Percentiles rank a stretch among this genome's conserved stretches.
Conservation (phyloP, 495 filamentous ascomycete species). For the Penicillium flavigenum region DNA sequence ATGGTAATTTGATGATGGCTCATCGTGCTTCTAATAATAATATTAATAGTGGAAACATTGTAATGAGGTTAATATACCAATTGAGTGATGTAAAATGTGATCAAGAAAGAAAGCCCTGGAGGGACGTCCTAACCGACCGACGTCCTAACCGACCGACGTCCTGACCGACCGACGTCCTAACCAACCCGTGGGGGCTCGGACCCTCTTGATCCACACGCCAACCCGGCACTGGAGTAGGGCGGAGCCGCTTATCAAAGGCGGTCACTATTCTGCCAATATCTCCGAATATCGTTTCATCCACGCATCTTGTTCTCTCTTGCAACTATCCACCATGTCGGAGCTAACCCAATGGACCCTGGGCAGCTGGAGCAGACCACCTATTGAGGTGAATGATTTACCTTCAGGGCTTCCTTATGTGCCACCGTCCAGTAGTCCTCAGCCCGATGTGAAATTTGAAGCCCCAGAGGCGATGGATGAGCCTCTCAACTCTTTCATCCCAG, state of each 20-base stretch:
- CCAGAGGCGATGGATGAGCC: not conserved
- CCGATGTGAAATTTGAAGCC: not conserved
- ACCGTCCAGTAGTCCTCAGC: not conserved
- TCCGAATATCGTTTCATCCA: not conserved
- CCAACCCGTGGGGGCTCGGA: not conserved
- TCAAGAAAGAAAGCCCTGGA: not conserved
- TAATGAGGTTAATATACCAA: not conserved
- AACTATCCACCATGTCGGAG: not conserved
- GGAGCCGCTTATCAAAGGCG: slow-evolving; percentile 2
- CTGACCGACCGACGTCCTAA: not conserved
- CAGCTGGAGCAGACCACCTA: not conserved
- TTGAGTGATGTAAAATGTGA: not conserved
- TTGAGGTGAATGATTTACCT: not conserved
- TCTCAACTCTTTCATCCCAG: not conserved
- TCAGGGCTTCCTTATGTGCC: not conserved
- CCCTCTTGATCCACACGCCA: slow-evolving; percentile 3
- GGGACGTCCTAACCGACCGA: not conserved
- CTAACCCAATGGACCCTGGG: not conserved
- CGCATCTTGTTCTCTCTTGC: not conserved
- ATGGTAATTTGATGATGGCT: not conserved
- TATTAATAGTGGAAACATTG: not conserved
- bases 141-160: not conserved
- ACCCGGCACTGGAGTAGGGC: not conserved
- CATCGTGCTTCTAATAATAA: not conserved
- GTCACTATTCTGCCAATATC: not conserved